Base-by-base conservation (phyloP, 345 rosid genomes). In the Eucalyptus tenuipes region DNA sequence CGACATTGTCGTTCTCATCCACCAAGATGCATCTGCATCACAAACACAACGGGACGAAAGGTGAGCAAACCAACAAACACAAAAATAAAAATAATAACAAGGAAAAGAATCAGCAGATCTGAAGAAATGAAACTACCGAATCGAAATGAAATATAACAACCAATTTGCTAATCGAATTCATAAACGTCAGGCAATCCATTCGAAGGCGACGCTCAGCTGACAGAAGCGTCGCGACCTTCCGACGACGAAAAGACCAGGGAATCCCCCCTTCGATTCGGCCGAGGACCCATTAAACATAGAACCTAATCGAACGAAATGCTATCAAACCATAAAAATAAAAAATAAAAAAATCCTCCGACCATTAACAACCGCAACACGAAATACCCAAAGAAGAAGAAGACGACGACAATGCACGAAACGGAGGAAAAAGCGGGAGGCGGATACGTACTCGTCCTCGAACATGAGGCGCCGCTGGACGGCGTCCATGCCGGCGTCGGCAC, bases 391-490 rank as follows among this genome's bases (percentile, higher is more conserved):
- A 1, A 64, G 47, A 75, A 75, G 16, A 64, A 20, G 87, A 44
- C 89, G 87, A 85, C 48, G 13, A 16, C 31, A 27, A 20, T 1
- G 25, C 24, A 40, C 29, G 84, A 75, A 40, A 75, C 24, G 27
- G 47, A 22, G 47, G 75, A 33, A 14, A 27, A 7, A 10, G 29
- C 16, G 84, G 14, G 61, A 24, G 52, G 88, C 37, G 14, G 16
- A 31, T 86, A 89, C 80, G 31, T 87, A 92, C 99, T 97, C 98
- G 91, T 97, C 99, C 25, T 96, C 99, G 61, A 97, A 96, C 99
- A 97, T 96, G 94, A 97, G 99, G 91, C 99, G 99, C 44, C 98
- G 91, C 94, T 97, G 99, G 89, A 97, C 99, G 66, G 98, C 99
- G 91, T 97, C 99, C 99, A 97, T 97, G 92, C 95, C 96, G 29